Evolutionary conservation across 306 rosid species (phyloP), one percentile per base, ranked within the genome.

Genomic region (Vicia faba): DNA sequence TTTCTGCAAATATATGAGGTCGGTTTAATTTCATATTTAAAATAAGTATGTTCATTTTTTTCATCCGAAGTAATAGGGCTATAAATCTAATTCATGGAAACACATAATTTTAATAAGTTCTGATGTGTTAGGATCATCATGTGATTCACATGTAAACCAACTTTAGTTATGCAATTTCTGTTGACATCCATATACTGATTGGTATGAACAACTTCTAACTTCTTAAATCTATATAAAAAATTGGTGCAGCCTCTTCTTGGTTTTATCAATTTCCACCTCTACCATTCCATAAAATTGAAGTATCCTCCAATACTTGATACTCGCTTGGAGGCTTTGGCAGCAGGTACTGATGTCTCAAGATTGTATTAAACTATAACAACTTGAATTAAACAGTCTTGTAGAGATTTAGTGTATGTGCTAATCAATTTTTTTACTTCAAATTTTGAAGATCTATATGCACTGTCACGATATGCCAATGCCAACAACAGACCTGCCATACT

Each of bases 261-360:
- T 41, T 84, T 86, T 75, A 89, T 89, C 69, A 87, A 87, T 69
- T 87, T 74, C 66, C 89, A 79, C 63, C 82, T 89, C 11, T 92
- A 86, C 77, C 83, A 84, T 71, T 86, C 96, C 19, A 84, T 92
- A 74, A 83, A 86, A 71, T 74, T 86, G 78, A 86, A 76, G 79
- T 92, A 89, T 69, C 98, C 96, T 4, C 96, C 96, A 4, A 84
- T 83, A 49, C 93, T 89, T 57, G 91, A 92, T 82, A 81, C 89
- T 15, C 80, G 69, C 28, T 73, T 87, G 84, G 98, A 92, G 77
- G 88, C 93, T 61, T 74, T 89, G 55, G 96, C 96, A 58, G 92
- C 93, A 67, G 96, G 96, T 89, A 69, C 20, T n/a, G 3, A 62
- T 58, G 43, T 59, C 48, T 13, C 10, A 15, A 35, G 44, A 7